Percentiles rank a stretch among this genome's conserved stretches.
These are phyloP conservation scores for Allium cepa DNA, from an alignment of 106 monocot species.

Conservation along the genomic window DNA sequence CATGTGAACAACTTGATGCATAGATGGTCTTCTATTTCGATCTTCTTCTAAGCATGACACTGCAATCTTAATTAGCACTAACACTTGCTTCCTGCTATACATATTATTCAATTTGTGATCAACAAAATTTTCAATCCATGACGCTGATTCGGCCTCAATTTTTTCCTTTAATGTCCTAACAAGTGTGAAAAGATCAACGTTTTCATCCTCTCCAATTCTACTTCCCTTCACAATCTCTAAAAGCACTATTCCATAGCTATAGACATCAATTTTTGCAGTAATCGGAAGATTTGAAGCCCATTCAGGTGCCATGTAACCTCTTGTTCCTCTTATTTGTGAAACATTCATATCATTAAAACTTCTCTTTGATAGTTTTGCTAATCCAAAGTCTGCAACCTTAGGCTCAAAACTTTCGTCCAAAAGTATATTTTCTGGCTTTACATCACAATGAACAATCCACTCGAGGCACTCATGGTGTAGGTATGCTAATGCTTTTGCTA, in stretches of 20 bases:
- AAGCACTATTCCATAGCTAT: conserved; percentile 42
- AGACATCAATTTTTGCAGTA: conserved; percentile 39
- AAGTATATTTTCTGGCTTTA: conserved; percentile 62
- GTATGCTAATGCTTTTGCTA: conserved; percentile 53
- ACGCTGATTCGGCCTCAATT: background rate
- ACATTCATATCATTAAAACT: background rate
- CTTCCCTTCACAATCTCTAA: conserved; percentile 35
- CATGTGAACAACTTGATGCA: conserved; percentile 2
- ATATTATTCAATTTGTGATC: conserved; percentile 7
- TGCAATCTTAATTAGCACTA: background rate
- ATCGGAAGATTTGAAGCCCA: conserved; percentile 29
- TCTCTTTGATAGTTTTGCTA: conserved; percentile 16
- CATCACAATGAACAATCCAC: conserved; percentile 63
- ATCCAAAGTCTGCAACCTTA: conserved; percentile 19
- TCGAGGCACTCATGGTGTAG: conserved; percentile 71
- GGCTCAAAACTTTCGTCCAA: conserved; percentile 32
- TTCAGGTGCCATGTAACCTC: conserved; percentile 42
- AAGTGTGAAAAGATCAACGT: background rate
- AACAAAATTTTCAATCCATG: conserved; percentile 9
- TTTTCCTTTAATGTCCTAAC: conserved; percentile 5
- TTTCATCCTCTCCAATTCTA: conserved; percentile 14
- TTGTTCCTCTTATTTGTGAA: conserved; percentile 14
- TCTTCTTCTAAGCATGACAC: conserved; percentile 4
- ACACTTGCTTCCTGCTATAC: background rate
- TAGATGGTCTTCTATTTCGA: conserved; percentile 3